A percentile compares a stretch with the other conserved stretches of the same genome.
phyloP scores from a whole-genome alignment of 768 basidiomycete species.

The Hemileccinum rubropunctum region DNA sequence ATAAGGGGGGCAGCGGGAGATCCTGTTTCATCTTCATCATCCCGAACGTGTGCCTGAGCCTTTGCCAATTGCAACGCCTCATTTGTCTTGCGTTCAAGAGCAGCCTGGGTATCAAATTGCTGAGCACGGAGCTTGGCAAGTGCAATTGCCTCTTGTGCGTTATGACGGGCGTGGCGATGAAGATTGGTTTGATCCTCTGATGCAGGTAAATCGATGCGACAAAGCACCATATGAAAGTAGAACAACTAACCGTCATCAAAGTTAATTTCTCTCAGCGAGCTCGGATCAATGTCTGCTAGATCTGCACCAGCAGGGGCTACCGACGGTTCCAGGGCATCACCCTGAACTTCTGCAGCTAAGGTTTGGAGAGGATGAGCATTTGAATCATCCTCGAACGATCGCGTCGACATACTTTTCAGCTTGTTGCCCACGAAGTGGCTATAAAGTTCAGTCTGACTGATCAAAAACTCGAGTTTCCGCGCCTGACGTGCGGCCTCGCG shows the following conservation, averaged over 20 bases:
- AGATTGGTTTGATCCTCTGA: constrained; percentile 87
- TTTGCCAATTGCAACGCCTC: constrained; percentile 72
- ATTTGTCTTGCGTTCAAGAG: constrained; percentile 75
- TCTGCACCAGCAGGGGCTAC: constrained; percentile 56
- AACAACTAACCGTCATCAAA: constrained; percentile 79
- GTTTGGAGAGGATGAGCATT: constrained; percentile 13
- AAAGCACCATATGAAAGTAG: background rate
- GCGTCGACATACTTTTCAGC: constrained; percentile 66
- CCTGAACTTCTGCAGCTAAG: constrained; percentile 76
- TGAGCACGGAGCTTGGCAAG: constrained; percentile 76
- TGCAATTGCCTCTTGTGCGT: constrained; percentile 85
- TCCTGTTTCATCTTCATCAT: constrained; percentile 39
- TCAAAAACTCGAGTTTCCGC: constrained; percentile 95
- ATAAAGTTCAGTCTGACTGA: constrained; percentile 98
- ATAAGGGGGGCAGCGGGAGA: constrained; percentile 50
- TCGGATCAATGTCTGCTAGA: constrained; percentile 51
- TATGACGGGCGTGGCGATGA: constrained; percentile 78
- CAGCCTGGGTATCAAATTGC: constrained; percentile 83
- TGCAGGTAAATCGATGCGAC: constrained; percentile 1
- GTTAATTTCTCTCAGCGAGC: constrained; percentile 68
- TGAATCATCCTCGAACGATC: constrained; percentile 12
- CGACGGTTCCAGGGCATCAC: constrained; percentile 42
- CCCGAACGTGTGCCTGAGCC: constrained; percentile 42
- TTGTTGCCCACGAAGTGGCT: constrained; percentile 99
- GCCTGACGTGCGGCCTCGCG: constrained; percentile 92